phyloP scores from a whole-genome alignment of 805 yeast species.

The Metschnikowia aberdeeniae region DNA sequence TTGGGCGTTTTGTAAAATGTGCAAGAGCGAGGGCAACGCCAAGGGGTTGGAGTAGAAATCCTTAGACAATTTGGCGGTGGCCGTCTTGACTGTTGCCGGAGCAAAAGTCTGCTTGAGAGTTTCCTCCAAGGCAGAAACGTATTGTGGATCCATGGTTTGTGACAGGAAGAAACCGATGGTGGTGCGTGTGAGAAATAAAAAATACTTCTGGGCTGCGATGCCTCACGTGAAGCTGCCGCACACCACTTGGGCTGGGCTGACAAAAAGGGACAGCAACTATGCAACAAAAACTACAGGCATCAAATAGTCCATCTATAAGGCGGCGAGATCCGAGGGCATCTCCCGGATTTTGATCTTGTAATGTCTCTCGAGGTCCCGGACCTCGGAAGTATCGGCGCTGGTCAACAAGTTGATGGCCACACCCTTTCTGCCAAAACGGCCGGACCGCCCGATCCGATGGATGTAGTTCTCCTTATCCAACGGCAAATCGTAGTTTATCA shows the following conservation, averaged over 20 bases:
- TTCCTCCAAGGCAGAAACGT: constrained; percentile 66
- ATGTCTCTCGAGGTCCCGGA: constrained; percentile 71
- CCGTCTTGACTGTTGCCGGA: constrained; percentile 81
- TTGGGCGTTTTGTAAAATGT: constrained; percentile 66
- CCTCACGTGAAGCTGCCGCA: constrained; percentile 10
- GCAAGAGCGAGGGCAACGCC: constrained; percentile 78
- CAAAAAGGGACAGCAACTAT: too few species aligned
- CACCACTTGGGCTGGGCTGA: neutral
- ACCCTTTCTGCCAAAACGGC: constrained; percentile 98
- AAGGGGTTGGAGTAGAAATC: constrained; percentile 69
- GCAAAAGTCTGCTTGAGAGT: constrained; percentile 73
- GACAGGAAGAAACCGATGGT: constrained; percentile 6
- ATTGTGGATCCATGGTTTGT: constrained; percentile 62
- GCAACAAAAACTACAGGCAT: too few species aligned
- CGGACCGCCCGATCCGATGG: constrained; percentile 97
- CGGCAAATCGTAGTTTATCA: constrained; percentile 93
- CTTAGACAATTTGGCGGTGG: constrained; percentile 67
- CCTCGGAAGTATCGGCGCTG: constrained; percentile 63
- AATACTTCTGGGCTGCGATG: constrained; percentile 9
- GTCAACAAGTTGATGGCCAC: constrained; percentile 95
- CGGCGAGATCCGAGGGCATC: constrained; percentile 47
- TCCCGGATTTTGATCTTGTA: constrained; percentile 73
- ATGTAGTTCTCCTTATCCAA: constrained; percentile 90
- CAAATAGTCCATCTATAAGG: neutral
- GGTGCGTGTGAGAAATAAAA: constrained; percentile 1